Base-by-base conservation (phyloP, 2,329 filamentous ascomycete species). In the Penicillium sp. region DNA sequence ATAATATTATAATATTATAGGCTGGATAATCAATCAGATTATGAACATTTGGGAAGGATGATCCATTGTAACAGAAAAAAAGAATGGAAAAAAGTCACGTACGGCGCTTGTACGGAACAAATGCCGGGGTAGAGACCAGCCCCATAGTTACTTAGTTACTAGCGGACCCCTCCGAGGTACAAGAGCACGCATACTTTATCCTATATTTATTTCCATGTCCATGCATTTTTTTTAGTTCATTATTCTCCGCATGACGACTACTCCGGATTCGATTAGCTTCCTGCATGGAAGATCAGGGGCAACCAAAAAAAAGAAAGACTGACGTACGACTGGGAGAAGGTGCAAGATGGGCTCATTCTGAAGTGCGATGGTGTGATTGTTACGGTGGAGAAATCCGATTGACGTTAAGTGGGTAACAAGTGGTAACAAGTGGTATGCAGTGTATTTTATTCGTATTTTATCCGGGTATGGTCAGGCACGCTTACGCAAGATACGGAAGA, bases 221-320 rank as follows among this genome's bases (percentile, higher is more conserved):
- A n/a, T 44, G 19, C 22, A 44, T 37, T 33, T 44, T 33, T 42
- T 26, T 44, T 19, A 42, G 15, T 33, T 50, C 30, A 37, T 40
- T 62, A 53, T 49, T 55, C 40, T 24, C 51, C 51, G 40, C 26
- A 57, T 59, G 44, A 62, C 40, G 33, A 55, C 61, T 57, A 19
- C 49, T 57, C 58, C 62, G 56, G 61, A 68, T 61, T 49, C 64
- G 53, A 51, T 53, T 53, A 47, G 47, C 53, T 60, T 63, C 56
- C 65, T 70, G 68, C 68, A 70, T 49, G 45, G 68, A 37, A 70
- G 66, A 70, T 70, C 68, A 70, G 68, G 68, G 68, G 68, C 26
- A 56, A 61, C 58, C 62, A 57, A 47, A 58, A 24, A n/a, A 60
- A 60, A 57, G 53, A 58, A 26, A 60, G 61, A 37, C 54, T 70